A percentile compares a stretch with the other conserved stretches of the same genome.
phyloP scores from a whole-genome alignment of 2,329 filamentous ascomycete genomes.

The Aspergillus phoenicis region DNA sequence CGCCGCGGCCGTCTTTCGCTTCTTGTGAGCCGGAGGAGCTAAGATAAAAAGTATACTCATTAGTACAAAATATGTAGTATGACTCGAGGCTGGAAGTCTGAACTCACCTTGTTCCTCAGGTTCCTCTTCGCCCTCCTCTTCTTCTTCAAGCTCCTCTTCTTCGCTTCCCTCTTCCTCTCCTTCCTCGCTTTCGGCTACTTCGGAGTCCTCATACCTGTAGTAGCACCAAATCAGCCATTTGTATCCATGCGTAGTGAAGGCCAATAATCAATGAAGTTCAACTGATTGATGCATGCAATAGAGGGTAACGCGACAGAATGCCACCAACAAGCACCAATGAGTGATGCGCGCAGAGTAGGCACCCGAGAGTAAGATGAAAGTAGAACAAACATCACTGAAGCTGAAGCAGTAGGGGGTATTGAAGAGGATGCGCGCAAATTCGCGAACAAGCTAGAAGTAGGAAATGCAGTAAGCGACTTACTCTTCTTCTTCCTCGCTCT shows the following conservation, averaged over 20 bases:
- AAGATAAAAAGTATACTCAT: background rate
- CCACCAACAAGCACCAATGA: background rate
- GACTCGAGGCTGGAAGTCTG: background rate
- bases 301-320: background rate
- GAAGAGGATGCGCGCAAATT: background rate
- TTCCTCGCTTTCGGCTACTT: conserved; percentile 26
- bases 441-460: background rate
- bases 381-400: background rate
- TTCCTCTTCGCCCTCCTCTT: conserved; percentile 32
- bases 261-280: background rate
- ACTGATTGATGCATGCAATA: too few species aligned
- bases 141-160: conserved; percentile 28
- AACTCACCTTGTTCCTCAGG: conserved; percentile 26
- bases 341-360: background rate
- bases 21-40: conserved; percentile 35
- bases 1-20: conserved; percentile 34
- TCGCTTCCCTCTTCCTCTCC: conserved; percentile 33
- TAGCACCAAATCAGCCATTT: background rate
- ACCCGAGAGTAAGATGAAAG: background rate
- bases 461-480: conserved; percentile 31
- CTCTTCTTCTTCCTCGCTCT: conserved; percentile 56
- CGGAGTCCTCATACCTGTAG: conserved; percentile 41
- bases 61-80: background rate
- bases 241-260: background rate
- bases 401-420: background rate